These are phyloP conservation scores for Crucihimalaya himalaica DNA, from an alignment of 345 rosid genomes.

Conservation along the genomic window DNA sequence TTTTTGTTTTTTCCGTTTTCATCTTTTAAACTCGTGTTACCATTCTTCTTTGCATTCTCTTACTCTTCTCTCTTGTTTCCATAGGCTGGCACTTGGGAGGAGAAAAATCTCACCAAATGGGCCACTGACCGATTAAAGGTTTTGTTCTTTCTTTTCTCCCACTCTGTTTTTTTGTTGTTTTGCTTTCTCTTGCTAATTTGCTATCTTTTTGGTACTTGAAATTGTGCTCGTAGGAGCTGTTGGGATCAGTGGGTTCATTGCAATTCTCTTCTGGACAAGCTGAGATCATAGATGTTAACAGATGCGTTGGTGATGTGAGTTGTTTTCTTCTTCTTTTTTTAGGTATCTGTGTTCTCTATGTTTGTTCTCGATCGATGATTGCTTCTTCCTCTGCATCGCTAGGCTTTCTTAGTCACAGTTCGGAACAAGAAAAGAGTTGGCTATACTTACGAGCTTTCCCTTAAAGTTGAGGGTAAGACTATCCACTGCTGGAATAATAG, in stretches of 20 bases:
- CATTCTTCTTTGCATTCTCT: background rate
- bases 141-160: background rate
- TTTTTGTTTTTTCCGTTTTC: background rate
- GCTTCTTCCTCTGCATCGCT: slow-evolving; percentile 20
- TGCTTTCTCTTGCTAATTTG: background rate
- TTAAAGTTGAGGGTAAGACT: slow-evolving; percentile 68
- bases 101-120: slow-evolving; percentile 86
- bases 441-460: slow-evolving; percentile 74
- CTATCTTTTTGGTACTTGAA: background rate
- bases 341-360: background rate
- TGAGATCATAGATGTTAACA: slow-evolving; percentile 67
- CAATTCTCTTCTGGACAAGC: slow-evolving; percentile 75
- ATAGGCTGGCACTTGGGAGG: slow-evolving; percentile 99
- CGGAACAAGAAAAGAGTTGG: slow-evolving; percentile 92
- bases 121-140: slow-evolving; percentile 82
- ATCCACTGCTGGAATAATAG: background rate
- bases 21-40: background rate
- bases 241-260: slow-evolving; percentile 60
- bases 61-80: background rate
- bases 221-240: slow-evolving; percentile 57
- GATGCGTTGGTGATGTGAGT: slow-evolving; percentile 87
- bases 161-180: background rate
- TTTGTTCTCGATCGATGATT: background rate
- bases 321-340: background rate
- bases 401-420: slow-evolving; percentile 93